Percentiles rank a stretch among this genome's conserved stretches.
phyloP scores from a whole-genome alignment of 1,139 yeast species.

The Lodderomyces margitis region DNA sequence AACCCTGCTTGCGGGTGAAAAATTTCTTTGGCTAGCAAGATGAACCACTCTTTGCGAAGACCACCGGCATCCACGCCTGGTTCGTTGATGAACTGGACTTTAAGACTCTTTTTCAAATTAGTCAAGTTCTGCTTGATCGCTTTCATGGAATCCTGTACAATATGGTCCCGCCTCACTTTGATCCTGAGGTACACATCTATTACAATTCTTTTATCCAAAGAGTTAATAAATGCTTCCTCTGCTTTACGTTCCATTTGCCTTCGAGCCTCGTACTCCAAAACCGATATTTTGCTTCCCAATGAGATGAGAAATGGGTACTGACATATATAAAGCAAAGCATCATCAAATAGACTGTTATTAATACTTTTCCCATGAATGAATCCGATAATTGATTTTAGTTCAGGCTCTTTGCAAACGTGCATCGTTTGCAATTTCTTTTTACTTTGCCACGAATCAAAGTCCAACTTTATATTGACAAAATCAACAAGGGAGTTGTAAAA shows the following conservation, averaged over 20 bases:
- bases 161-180: conserved; percentile 61
- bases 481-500: conserved; percentile 86
- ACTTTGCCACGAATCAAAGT: conserved; percentile 81
- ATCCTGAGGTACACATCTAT: conserved; percentile 69
- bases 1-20: conserved; percentile 67
- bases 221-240: conserved; percentile 81
- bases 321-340: conserved; percentile 57
- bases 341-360: conserved; percentile 22
- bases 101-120: conserved; percentile 71
- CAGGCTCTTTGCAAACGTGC: conserved; percentile 21
- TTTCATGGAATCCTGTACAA: conserved; percentile 75
- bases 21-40: conserved; percentile 63
- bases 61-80: conserved; percentile 98
- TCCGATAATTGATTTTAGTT: conserved; percentile 41
- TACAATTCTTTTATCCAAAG: conserved; percentile 60
- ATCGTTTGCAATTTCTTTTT: conserved; percentile 16
- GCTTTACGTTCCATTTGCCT: conserved; percentile 85
- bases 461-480: conserved; percentile 69
- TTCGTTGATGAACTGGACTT: conserved; percentile 79
- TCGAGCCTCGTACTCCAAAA: conserved; percentile 80
- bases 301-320: conserved; percentile 82
- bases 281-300: conserved; percentile 75
- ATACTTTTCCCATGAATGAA: conserved; percentile 42
- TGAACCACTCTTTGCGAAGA: conserved; percentile 88
- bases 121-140: conserved; percentile 55